Evolutionary conservation across 768 basidiomycete species (phyloP).

Genomic region (Ramaria sp.): DNA sequence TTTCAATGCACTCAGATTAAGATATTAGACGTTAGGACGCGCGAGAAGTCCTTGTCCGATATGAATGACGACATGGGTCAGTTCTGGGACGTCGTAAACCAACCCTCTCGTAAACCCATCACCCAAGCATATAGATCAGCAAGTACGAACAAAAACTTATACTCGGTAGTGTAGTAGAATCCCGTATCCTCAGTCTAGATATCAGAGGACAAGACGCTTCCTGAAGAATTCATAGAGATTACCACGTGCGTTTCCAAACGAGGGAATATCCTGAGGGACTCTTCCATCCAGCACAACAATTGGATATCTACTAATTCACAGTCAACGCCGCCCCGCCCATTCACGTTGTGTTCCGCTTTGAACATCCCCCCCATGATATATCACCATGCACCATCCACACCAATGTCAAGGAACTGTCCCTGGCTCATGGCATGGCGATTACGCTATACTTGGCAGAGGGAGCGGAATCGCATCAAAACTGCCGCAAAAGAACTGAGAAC

Average conservation of each 20-base stretch:
- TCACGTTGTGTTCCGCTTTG: constrained; percentile 40
- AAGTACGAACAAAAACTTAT: constrained; percentile 29
- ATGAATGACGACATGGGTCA: constrained; percentile 46
- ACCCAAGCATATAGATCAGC: neutral
- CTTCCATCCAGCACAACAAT: too few species aligned
- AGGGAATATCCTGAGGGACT: constrained; percentile 31
- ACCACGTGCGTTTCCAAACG: constrained; percentile 43
- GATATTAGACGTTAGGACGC: neutral
- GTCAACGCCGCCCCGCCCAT: constrained; percentile 41
- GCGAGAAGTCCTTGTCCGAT: constrained; percentile 30
- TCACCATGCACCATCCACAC: constrained; percentile 48
- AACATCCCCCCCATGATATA: constrained; percentile 34
- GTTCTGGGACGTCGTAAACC: constrained; percentile 29
- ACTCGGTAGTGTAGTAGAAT: constrained; percentile 39
- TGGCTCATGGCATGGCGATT: neutral
- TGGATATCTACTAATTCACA: constrained; percentile 17
- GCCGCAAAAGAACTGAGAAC: constrained; percentile 50
- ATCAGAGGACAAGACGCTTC: constrained; percentile 19
- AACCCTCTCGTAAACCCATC: neutral
- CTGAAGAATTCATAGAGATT: constrained; percentile 40
- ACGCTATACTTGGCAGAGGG: too few species aligned
- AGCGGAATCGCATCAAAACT: constrained; percentile 26
- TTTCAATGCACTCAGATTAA: constrained; percentile 12
- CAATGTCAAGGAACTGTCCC: constrained; percentile 44
- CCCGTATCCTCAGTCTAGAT: constrained; percentile 45